Percentiles rank a stretch among this genome's conserved stretches.
Evolutionary conservation across 352 stramenopile genomes (phyloP).

Genomic region (Blastocystis sp.): DNA sequence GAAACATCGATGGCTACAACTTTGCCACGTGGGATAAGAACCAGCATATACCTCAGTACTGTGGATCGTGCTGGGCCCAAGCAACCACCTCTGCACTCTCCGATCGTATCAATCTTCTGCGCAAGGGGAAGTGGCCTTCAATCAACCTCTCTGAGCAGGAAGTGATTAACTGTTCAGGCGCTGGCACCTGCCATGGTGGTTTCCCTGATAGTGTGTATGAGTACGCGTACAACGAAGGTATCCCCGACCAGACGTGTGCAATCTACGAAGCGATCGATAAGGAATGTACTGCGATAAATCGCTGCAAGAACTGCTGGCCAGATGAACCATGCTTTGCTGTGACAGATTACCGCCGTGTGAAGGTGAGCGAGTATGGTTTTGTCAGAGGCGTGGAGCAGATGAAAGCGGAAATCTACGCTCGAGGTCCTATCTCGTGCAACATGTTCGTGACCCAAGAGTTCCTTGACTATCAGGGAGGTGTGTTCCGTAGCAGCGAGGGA

Average conservation of each 20-base stretch:
- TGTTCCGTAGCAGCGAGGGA: conserved; percentile 76
- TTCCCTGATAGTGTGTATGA: conserved; percentile 77
- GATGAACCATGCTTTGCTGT: conserved; percentile 72
- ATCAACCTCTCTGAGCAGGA: conserved; percentile 77
- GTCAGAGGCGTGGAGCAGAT: conserved; percentile 77
- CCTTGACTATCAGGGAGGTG: conserved; percentile 72
- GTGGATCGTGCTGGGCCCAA: conserved; percentile 79
- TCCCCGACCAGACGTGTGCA: conserved; percentile 88
- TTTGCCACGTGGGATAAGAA: conserved; percentile 95
- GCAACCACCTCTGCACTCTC: conserved; percentile 64
- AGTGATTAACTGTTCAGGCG: conserved; percentile 76
- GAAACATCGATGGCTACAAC: conserved; percentile 83
- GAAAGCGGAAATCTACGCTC: conserved; percentile 84
- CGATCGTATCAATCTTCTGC: conserved; percentile 66
- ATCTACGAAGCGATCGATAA: conserved; percentile 83
- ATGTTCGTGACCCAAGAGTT: conserved; percentile 76
- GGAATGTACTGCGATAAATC: conserved; percentile 73
- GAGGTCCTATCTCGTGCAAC: conserved; percentile 79
- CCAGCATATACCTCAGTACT: conserved; percentile 91
- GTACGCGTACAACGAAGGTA: conserved; percentile 80
- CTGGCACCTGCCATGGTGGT: conserved; percentile 83
- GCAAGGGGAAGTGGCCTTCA: conserved; percentile 66
- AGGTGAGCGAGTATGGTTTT: conserved; percentile 79
- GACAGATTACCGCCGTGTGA: conserved; percentile 79
- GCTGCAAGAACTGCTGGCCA: conserved; percentile 68